Evolutionary conservation across 441 rosid species (phyloP), one percentile per base, ranked within the genome.

Genomic region (Croton laevigatus): DNA sequence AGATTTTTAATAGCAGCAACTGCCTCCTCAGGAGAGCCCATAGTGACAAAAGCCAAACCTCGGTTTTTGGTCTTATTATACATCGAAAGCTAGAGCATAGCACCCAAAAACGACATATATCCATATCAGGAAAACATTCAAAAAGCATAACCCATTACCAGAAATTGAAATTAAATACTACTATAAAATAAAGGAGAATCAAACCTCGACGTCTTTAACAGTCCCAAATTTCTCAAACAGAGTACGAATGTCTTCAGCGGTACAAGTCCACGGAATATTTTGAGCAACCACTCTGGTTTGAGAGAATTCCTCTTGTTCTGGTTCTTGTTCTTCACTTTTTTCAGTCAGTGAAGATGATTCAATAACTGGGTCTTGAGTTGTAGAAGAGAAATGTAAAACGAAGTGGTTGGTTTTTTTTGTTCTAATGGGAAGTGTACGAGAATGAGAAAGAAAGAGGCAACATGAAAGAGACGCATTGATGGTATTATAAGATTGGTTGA

Each of bases 11-110:
- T 79, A 75, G 96, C 94, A 71, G 79, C 51, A 59, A 73, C 70
- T 75, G 96, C 94, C 61, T 92, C 93, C 76, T 87, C 94, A 55
- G 90, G 83, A 2, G 97, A 90, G 62, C 79, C 88, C 94, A 92
- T 90, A 66, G 82, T 80, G 46, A 92, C 86, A 79, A 92, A 90
- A 12, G 86, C 96, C 78, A 92, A 80, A 51, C 97, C 96, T 76
- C 96, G 77, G 73, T 90, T 90, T 73, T 73, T 86, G 69, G 78
- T 84, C 78, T 84, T 85, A 75, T 77, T 85, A 76, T 86, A 77
- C 97, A 87, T 90, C 11, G 97, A 88, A 74, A 90, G 90, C 96
- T 91, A 76, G 69, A 79, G 10, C 70, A 65, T 34, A 54, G 42
- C 6, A 42, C 59, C 52, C 61, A 68, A 36, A 72, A 34, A 17